Conservation (phyloP, 805 yeast genomes). For the Maudiozyma barnettii region DNA sequence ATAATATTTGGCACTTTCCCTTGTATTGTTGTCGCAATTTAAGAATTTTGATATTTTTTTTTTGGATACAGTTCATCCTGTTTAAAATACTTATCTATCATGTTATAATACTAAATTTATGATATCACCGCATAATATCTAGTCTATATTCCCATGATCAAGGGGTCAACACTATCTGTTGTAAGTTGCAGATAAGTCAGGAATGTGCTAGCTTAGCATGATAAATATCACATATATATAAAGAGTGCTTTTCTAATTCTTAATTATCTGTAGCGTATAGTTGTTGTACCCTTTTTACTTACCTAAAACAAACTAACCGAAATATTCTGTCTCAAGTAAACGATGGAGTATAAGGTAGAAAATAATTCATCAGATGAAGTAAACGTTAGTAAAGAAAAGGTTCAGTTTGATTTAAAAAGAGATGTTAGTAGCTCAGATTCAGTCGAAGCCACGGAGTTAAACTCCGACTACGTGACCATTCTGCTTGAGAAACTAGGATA, state of each 20-base stretch:
- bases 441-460: background rate
- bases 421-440: background rate
- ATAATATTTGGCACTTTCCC: too few relatives aligned
- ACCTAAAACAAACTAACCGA: too few relatives aligned
- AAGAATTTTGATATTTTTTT: too few relatives aligned
- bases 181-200: background rate
- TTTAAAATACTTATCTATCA: too few relatives aligned
- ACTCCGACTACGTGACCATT: background rate
- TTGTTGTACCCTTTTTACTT: too few relatives aligned
- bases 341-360: background rate
- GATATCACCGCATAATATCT: too few relatives aligned
- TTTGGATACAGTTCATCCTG: too few relatives aligned
- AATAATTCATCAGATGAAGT: background rate
- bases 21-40: too few relatives aligned
- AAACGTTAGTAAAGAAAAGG: background rate
- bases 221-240: background rate
- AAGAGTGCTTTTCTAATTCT: background rate
- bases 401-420: background rate
- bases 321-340: background rate
- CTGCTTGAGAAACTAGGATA: background rate
- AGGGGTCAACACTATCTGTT: background rate
- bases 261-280: background rate
- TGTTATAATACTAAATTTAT: too few relatives aligned
- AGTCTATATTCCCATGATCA: too few relatives aligned
- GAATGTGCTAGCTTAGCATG: too few relatives aligned